Base-by-base conservation (phyloP, 1,139 yeast species). In the Yamadazyma friedrichii region DNA sequence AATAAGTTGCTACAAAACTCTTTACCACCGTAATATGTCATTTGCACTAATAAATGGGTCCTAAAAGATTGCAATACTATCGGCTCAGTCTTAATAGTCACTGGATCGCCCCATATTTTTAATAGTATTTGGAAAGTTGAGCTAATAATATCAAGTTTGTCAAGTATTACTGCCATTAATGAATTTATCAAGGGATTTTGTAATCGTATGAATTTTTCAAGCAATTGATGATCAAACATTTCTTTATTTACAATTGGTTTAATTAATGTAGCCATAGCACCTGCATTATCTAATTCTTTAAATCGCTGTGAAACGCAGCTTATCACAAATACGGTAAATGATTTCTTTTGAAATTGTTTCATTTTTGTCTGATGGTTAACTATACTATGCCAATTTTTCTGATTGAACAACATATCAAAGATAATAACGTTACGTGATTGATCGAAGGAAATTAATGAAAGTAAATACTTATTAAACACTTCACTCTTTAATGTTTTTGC, bases 1-100 rank as follows among this genome's bases (percentile, higher is more conserved):
- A 66, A 47, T 15, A 73, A 43, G 2, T 32, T 43, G 9, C 48
- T 42, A 0, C 62, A 36, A 33, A 53, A 54, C 2, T 17, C 34
- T 0, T 50, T 31, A 9, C 53, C 48, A 6, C 53, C 41, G 3
- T 59, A 48, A 28, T 56, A 42, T 9, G 68, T 41, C 12, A 69
- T 35, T 35, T 59, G 59, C 1, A 67, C 42, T 6, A 71, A 47
- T 15, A 91, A 50, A 36, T 62, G 67, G 1, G 77, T 70, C 29
- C 70, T 51, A 17, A 53, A 52, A 35, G 59, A 63, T 48, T 72
- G 78, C 10, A 53, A 44, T 2, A 58, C 47, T 5, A 72, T 59
- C 1, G 75, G 63, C 42, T 70, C 74, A 8, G 54, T 42, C 31
- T 62, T 61, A 4, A 70, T 56, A 2, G 48, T 28, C 3, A 40